These are phyloP conservation scores for Shiraia bambusicola DNA, from an alignment of 2,329 filamentous ascomycete genomes.

Conservation along the genomic window DNA sequence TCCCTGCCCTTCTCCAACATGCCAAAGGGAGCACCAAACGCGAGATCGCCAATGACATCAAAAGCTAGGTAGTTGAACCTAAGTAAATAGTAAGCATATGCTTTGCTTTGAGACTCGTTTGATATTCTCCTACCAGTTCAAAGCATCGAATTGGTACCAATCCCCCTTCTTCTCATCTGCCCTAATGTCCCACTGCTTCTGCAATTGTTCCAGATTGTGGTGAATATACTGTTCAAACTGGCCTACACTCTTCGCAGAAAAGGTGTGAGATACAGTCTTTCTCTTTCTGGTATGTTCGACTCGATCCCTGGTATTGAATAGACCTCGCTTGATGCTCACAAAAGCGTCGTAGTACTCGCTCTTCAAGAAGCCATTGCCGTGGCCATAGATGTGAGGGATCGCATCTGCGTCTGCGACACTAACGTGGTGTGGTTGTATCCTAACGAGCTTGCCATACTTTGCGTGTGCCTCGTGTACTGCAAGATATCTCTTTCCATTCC, in stretches of 20 bases:
- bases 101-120: neutral
- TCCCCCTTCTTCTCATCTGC: constrained; percentile 54
- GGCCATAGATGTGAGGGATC: constrained; percentile 74
- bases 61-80: constrained; percentile 68
- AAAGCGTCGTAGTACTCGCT: constrained; percentile 88
- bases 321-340: constrained; percentile 78
- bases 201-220: constrained; percentile 72
- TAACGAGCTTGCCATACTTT: constrained; percentile 74
- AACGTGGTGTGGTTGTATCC: constrained; percentile 82
- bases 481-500: constrained; percentile 60
- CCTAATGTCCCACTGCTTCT: constrained; percentile 70
- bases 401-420: constrained; percentile 79
- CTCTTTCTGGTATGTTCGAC: constrained; percentile 83
- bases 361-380: constrained; percentile 55
- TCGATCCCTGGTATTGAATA: constrained; percentile 88
- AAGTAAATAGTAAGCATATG: neutral
- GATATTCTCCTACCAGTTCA: constrained; percentile 57
- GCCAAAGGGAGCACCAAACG: constrained; percentile 76
- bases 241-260: constrained; percentile 75
- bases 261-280: constrained; percentile 85
- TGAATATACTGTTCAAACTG: constrained; percentile 91
- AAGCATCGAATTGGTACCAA: constrained; percentile 67
- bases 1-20: constrained; percentile 79
- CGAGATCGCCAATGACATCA: constrained; percentile 59
- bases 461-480: constrained; percentile 72